Percentiles rank a stretch among this genome's conserved stretches.
phyloP scores from a whole-genome alignment of 495 filamentous ascomycete genomes.

The Penicillium tannophilum region DNA sequence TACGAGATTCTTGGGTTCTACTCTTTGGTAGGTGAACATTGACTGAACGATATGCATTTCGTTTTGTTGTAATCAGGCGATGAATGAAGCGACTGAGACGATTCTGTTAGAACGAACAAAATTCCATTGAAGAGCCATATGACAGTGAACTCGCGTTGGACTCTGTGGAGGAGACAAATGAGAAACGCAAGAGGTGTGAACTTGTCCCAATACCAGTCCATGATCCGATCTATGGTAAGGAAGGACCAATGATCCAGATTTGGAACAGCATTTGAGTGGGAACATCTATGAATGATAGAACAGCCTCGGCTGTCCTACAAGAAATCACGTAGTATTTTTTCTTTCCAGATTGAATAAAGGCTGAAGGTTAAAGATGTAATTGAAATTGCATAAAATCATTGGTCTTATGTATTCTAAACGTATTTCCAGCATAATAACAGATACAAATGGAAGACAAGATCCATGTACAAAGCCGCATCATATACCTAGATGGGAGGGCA shows the following conservation, averaged over 20 bases:
- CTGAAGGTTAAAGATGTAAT: background rate
- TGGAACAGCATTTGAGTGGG: background rate
- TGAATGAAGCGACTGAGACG: too few relatives aligned
- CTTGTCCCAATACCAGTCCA: conserved; percentile 7
- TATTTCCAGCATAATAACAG: background rate
- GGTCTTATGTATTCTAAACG: background rate
- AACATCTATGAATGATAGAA: too few relatives aligned
- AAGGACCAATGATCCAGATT: conserved; percentile 2
- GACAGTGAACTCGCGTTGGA: conserved; percentile 7
- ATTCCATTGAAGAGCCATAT: conserved; percentile 12
- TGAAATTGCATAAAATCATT: background rate
- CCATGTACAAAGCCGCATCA: background rate
- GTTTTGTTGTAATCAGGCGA: too few relatives aligned
- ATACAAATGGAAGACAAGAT: conserved; percentile 6
- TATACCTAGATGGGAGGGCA: background rate
- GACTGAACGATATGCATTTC: too few relatives aligned
- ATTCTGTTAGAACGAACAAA: background rate
- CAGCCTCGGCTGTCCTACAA: too few relatives aligned
- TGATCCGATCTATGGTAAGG: too few relatives aligned
- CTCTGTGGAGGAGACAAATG: conserved; percentile 8
- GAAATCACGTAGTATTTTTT: too few relatives aligned
- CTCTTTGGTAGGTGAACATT: background rate
- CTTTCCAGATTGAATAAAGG: background rate
- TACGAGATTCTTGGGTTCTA: background rate
- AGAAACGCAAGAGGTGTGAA: conserved; percentile 1